Base-by-base conservation (phyloP, 106 monocot genomes). In the Cymbidium sinense region DNA sequence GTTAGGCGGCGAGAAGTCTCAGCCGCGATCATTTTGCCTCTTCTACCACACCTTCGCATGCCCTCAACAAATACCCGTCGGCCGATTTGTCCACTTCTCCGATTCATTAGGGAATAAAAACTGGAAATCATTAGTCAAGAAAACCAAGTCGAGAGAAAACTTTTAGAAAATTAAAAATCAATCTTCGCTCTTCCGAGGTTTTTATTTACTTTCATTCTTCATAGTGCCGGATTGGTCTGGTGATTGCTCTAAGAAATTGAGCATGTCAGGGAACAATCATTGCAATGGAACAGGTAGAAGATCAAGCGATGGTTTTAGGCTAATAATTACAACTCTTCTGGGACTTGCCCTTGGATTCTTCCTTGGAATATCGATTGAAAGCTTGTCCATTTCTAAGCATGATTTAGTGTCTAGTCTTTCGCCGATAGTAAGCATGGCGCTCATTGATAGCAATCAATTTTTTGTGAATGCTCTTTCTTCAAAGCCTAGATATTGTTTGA, bases 261-360 rank as follows among this genome's bases (percentile, higher is more conserved):
- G 61, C 27, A 62, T 62, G 61, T 25, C 61, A 62, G 61, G 61
- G 15, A 62, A 62, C 61, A 62, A 62, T 27, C 61, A 62, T 62
- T 25, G 23, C 15, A 62, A 25, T 62, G 61, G 61, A 62, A 62
- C 6, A 25, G 27, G 61, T 62, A n/a, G 61, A 62, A 62, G 61
- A 62, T 27, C 61, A 62, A 62, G 61, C 27, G 61, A 62, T 1
- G 2, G 7, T 4, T 62, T n/a, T 62, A 62, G 61, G 11, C 61
- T 62, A 62, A 25, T 27, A 15, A 25, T 62, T 27, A 62, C 61
- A 27, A 62, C 61, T 28, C 61, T 62, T 11, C 61, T 62, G 61
- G 61, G 61, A 25, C 61, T 62, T 27, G 25, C 61, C 61, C 61
- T 62, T 62, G 61, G 61, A 62, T 62, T 62, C 61, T 62, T 62